Conservation (phyloP, 139 green algal species). For the Tetraselmis chui region DNA sequence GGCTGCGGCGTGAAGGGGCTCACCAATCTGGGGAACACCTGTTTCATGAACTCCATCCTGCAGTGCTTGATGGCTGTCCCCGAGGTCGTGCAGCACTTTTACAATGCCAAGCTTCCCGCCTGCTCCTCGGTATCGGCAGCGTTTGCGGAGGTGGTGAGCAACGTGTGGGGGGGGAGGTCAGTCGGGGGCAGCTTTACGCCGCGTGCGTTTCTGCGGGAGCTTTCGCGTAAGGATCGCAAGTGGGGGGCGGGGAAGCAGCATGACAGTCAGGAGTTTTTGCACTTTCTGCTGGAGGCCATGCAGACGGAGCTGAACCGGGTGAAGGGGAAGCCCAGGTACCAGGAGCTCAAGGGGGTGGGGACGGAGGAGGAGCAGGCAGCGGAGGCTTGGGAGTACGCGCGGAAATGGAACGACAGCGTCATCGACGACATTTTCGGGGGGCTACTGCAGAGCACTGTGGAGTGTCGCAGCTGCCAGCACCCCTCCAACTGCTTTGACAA, state of each 20-base stretch:
- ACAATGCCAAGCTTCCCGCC: neutral
- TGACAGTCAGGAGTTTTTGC: constrained; percentile 44
- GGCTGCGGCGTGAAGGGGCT: constrained; percentile 48
- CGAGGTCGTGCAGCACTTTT: constrained; percentile 28
- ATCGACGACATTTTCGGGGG: constrained; percentile 74
- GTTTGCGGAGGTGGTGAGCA: constrained; percentile 29
- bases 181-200: neutral
- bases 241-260: constrained; percentile 22
- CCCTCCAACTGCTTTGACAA: constrained; percentile 68
- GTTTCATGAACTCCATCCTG: constrained; percentile 73
- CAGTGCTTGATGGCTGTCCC: constrained; percentile 48
- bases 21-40: constrained; percentile 80
- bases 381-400: constrained; percentile 49
- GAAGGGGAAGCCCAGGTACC: constrained; percentile 36
- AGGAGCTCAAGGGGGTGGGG: constrained; percentile 49
- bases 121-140: constrained; percentile 30
- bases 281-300: constrained; percentile 44
- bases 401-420: constrained; percentile 49
- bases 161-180: constrained; percentile 22
- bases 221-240: constrained; percentile 5
- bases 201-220: neutral
- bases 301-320: constrained; percentile 50
- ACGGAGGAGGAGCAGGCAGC: constrained; percentile 51
- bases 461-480: constrained; percentile 48
- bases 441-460: constrained; percentile 67